These are phyloP conservation scores for Hymenoscyphus infarciens DNA, from an alignment of 2,329 filamentous ascomycete species.

Conservation along the genomic window DNA sequence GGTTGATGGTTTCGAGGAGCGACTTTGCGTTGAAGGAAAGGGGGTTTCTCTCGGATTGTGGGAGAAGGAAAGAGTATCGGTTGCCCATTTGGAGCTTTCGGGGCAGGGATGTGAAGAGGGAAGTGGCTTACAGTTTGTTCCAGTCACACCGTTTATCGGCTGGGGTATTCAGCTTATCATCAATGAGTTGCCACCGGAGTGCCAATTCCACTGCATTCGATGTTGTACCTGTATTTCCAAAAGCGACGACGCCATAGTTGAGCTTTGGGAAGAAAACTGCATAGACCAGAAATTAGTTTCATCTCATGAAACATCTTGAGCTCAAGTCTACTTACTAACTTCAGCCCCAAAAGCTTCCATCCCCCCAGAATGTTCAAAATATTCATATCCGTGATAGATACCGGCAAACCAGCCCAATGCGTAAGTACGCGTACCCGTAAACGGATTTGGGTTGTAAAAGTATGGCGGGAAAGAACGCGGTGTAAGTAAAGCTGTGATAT, in stretches of 20 bases:
- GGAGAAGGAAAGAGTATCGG: not conserved
- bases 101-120: not conserved
- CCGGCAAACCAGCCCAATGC: slow-evolving; percentile 40
- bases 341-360: slow-evolving; percentile 44
- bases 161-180: slow-evolving; percentile 40
- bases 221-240: slow-evolving; percentile 44
- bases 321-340: slow-evolving; percentile 28
- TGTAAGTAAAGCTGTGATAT: slow-evolving; percentile 36
- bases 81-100: not conserved
- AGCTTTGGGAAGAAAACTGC: slow-evolving; percentile 43
- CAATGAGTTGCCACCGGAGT: slow-evolving; percentile 40
- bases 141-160: slow-evolving; percentile 38
- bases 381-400: slow-evolving; percentile 42
- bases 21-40: not conserved
- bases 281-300: not conserved
- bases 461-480: slow-evolving; percentile 33
- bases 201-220: slow-evolving; percentile 37
- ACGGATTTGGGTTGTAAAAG: slow-evolving; percentile 20
- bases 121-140: slow-evolving; percentile 33
- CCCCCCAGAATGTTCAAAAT: slow-evolving; percentile 43
- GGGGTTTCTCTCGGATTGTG: not conserved
- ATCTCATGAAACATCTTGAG: not conserved
- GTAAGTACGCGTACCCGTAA: slow-evolving; percentile 38
- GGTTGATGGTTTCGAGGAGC: not conserved
- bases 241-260: slow-evolving; percentile 41